Conservation (phyloP, 2,329 filamentous ascomycete genomes). For the Harringtonia aguacate region DNA sequence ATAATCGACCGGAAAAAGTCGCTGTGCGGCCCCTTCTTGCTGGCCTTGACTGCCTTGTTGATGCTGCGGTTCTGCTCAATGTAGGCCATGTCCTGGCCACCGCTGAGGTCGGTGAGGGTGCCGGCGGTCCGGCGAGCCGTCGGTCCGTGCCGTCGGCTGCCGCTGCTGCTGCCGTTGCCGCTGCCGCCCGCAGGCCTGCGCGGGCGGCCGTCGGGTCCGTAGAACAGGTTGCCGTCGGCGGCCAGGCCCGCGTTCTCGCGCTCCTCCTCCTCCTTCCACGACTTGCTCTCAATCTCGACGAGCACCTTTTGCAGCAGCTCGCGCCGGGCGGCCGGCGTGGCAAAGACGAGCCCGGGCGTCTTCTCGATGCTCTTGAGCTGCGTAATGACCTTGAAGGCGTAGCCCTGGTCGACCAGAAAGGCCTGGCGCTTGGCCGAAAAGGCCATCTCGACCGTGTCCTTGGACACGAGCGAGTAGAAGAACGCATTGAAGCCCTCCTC, state of each 20-base stretch:
- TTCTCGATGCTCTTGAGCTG: conserved; percentile 85
- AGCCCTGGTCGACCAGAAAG: conserved; percentile 94
- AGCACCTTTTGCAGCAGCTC: conserved; percentile 84
- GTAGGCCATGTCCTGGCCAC: conserved; percentile 96
- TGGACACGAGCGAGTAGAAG: conserved; percentile 95
- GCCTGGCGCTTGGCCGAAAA: conserved; percentile 95
- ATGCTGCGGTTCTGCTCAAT: conserved; percentile 68
- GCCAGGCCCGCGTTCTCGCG: conserved; percentile 9
- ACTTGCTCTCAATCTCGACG: conserved; percentile 52
- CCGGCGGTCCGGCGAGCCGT: conserved; percentile 72
- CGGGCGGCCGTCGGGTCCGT: conserved; percentile 10
- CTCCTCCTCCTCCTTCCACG: conserved; percentile 14
- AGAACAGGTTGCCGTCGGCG: conserved; percentile 26
- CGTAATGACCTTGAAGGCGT: conserved; percentile 98
- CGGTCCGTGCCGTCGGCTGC: conserved; percentile 1
- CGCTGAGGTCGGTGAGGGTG: conserved; percentile 73
- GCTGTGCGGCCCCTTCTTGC: conserved; percentile 39
- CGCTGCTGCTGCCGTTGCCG: too few species aligned
- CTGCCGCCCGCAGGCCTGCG: conserved; percentile 7
- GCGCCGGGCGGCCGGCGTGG: conserved; percentile 66
- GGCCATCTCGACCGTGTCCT: conserved; percentile 96
- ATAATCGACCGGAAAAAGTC: conserved; percentile 57
- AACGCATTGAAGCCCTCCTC: conserved; percentile 99
- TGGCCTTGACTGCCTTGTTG: conserved; percentile 54
- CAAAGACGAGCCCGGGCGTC: conserved; percentile 70